A percentile compares a stretch with the other conserved stretches of the same genome.
Evolutionary conservation across 176 grass and related monocot species (phyloP).

Genomic region (Musa beccarii): DNA sequence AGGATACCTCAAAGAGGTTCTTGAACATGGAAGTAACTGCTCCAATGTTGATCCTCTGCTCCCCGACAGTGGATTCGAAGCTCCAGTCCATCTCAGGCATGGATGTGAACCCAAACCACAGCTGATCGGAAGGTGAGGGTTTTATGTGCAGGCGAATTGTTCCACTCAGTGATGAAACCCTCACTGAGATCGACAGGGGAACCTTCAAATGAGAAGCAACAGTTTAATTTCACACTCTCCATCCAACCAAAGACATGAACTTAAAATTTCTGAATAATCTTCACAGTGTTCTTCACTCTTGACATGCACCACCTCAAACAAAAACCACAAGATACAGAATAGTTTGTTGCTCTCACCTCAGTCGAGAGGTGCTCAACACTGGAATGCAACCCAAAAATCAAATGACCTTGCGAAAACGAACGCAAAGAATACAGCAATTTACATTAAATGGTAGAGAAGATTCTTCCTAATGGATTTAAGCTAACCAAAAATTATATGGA

Average conservation of each 20-base stretch:
- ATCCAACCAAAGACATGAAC: neutral
- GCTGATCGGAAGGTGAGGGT: slow-evolving; percentile 4
- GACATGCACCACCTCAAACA: no score
- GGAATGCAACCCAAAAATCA: no score
- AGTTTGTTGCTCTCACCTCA: no score
- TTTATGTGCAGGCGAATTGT: neutral
- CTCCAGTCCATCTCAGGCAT: slow-evolving; percentile 6
- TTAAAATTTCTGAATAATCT: no score
- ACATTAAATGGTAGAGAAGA: no score
- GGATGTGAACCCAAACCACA: slow-evolving; percentile 10
- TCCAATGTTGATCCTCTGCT: neutral
- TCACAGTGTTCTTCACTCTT: no score
- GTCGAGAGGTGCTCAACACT: no score
- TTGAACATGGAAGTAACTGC: neutral
- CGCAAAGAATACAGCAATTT: no score
- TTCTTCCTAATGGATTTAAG: no score
- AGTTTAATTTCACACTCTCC: neutral
- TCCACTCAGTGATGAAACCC: neutral
- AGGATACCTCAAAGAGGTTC: neutral
- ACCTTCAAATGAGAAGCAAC: neutral
- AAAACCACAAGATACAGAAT: no score
- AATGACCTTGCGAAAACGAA: no score
- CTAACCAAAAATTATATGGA: no score
- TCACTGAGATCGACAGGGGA: neutral
- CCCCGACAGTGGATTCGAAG: neutral